Conservation (phyloP, 345 rosid genomes). For the Dipteronia dyeriana region DNA sequence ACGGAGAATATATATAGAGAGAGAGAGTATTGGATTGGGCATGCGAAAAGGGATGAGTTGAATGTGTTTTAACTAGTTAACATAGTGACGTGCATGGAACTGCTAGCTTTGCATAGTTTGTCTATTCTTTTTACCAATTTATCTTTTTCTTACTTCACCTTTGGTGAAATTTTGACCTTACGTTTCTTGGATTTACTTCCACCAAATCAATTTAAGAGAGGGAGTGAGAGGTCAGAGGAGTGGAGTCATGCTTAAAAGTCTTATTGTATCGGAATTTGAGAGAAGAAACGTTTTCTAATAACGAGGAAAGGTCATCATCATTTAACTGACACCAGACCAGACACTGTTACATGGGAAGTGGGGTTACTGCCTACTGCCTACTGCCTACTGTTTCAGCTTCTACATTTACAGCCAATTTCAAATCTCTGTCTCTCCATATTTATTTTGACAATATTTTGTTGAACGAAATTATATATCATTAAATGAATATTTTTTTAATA, state of each 20-base stretch:
- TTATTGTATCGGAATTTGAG: conserved; percentile 8
- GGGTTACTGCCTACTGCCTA: too few species aligned
- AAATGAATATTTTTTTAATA: too few species aligned
- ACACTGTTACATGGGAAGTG: too few species aligned
- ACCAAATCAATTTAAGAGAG: not conserved
- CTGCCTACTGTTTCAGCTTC: too few species aligned
- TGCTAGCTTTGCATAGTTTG: too few species aligned
- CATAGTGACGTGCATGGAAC: too few species aligned
- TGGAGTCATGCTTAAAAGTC: conserved; percentile 3
- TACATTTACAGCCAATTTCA: too few species aligned
- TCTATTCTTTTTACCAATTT: conserved; percentile 15
- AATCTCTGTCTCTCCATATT: too few species aligned
- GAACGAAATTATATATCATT: too few species aligned
- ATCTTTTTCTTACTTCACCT: not conserved
- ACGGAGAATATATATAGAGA: not conserved
- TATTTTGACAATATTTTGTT: too few species aligned
- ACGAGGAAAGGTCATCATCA: conserved; percentile 31
- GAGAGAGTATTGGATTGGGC: not conserved
- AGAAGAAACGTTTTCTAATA: conserved; percentile 22
- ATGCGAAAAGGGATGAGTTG: not conserved
- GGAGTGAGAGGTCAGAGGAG: too few species aligned
- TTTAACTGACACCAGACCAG: conserved; percentile 36
- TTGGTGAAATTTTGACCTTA: conserved; percentile 23
- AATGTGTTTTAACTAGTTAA: too few species aligned
- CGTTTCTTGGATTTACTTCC: conserved; percentile 7